A percentile compares a stretch with the other conserved stretches of the same genome.
phyloP scores from a whole-genome alignment of 305 asterid genomes.

The Nicotiana rustica region DNA sequence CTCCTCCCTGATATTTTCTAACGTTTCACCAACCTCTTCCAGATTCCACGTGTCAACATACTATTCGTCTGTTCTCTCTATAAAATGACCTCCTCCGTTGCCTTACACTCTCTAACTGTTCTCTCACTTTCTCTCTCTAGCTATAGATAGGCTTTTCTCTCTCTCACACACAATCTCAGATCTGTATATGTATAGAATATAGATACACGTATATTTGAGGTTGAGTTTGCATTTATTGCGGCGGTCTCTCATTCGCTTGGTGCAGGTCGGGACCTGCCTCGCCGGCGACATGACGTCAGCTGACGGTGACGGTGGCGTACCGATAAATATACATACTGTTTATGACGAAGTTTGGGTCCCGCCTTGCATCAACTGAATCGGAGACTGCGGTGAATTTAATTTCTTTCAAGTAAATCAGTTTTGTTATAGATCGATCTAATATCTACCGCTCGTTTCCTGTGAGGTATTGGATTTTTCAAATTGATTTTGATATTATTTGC shows the following conservation, averaged over 20 bases:
- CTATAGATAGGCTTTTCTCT: neutral
- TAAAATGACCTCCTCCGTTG: neutral
- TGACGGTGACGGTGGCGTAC: neutral
- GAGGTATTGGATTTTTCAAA: conserved; percentile 20
- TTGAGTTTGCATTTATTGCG: neutral
- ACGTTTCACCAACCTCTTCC: neutral
- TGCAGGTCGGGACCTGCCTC: conserved; percentile 45
- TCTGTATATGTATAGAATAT: neutral
- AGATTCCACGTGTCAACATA: neutral
- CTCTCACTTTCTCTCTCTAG: conserved; percentile 31
- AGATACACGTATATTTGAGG: neutral
- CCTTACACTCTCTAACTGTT: neutral
- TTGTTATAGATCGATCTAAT: conserved; percentile 30
- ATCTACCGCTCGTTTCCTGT: neutral
- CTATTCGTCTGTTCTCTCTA: conserved; percentile 22
- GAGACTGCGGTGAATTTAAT: conserved; percentile 36
- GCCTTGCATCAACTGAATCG: conserved; percentile 48
- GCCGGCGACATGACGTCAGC: neutral
- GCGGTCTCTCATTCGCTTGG: conserved; percentile 47
- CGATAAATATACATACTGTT: neutral
- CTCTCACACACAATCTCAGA: neutral
- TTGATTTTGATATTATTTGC: neutral
- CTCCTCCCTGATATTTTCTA: neutral
- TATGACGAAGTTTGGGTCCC: conserved; percentile 35
- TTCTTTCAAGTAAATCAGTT: neutral